A percentile compares a stretch with the other conserved stretches of the same genome.
Evolutionary conservation across 768 basidiomycete genomes (phyloP).

Genomic region (Tricholoma furcatifolium): DNA sequence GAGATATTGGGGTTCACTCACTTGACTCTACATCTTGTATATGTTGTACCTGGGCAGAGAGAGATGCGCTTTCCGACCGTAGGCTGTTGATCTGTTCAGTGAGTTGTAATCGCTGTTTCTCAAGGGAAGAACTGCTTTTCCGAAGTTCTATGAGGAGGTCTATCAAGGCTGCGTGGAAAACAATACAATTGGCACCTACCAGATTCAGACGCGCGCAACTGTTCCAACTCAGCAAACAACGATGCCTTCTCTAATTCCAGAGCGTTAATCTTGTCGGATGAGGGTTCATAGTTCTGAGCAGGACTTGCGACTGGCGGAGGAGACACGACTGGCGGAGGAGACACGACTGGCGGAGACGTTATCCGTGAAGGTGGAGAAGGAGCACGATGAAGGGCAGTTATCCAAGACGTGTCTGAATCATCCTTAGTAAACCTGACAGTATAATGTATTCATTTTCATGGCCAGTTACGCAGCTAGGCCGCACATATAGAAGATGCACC

Average conservation of each 20-base stretch:
- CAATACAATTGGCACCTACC: neutral
- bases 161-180: neutral
- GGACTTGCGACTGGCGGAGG: conserved; percentile 12
- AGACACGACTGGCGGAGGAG: conserved; percentile 1
- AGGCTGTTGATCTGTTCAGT: conserved; percentile 17
- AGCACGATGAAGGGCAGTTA: conserved; percentile 54
- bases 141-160: conserved; percentile 1
- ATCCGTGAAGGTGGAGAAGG: conserved; percentile 31
- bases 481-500: conserved; percentile 32
- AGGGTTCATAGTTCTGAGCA: conserved; percentile 10
- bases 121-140: conserved; percentile 1
- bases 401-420: conserved; percentile 54
- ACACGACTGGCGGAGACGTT: conserved; percentile 12
- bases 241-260: conserved; percentile 23
- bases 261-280: conserved; percentile 15
- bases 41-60: conserved; percentile 27
- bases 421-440: conserved; percentile 40
- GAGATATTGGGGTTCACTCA: conserved; percentile 15
- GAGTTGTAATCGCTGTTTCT: conserved; percentile 22
- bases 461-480: conserved; percentile 4
- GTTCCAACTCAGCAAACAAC: conserved; percentile 17
- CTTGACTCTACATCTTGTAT: conserved; percentile 31
- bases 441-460: conserved; percentile 1
- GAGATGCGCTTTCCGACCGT: conserved; percentile 23
- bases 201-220: conserved; percentile 4